Evolutionary conservation across 805 yeast genomes (phyloP).

Genomic region (Blastobotrys attinorum): DNA sequence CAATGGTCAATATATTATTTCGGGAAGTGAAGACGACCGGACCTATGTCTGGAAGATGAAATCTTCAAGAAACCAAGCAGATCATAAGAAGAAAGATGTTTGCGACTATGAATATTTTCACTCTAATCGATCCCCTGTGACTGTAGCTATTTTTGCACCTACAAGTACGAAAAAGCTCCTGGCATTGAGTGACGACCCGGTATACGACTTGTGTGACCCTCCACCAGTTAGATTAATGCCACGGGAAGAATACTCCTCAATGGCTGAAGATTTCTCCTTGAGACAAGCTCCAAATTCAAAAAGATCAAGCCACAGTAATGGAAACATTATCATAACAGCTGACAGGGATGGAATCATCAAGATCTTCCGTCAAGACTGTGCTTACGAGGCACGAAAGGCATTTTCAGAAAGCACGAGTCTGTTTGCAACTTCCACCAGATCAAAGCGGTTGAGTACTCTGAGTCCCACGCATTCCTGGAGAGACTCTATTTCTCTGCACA

Average conservation of each 20-base stretch:
- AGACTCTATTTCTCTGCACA: constrained; percentile 10
- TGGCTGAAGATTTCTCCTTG: neutral
- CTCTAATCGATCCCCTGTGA: constrained; percentile 67
- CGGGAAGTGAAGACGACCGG: constrained; percentile 87
- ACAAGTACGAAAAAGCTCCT: constrained; percentile 53
- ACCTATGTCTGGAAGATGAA: constrained; percentile 67
- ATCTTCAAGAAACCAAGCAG: constrained; percentile 20
- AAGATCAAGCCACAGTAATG: constrained; percentile 19
- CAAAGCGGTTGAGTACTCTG: constrained; percentile 16
- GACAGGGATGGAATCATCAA: constrained; percentile 68
- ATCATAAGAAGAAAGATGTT: constrained; percentile 26
- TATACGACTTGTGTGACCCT: constrained; percentile 50
- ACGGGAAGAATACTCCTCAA: neutral
- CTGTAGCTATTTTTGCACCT: constrained; percentile 76
- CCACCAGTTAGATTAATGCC: constrained; percentile 23
- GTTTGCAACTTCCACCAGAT: constrained; percentile 11
- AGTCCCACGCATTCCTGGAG: constrained; percentile 17
- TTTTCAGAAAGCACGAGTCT: constrained; percentile 9
- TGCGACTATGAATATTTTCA: constrained; percentile 62
- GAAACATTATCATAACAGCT: constrained; percentile 59
- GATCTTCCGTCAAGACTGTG: constrained; percentile 74
- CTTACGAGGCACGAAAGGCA: constrained; percentile 32
- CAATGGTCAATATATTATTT: constrained; percentile 48
- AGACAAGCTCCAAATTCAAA: constrained; percentile 7
- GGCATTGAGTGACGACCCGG: constrained; percentile 68